Evolutionary conservation across 768 basidiomycete genomes (phyloP), one percentile per base, ranked within the genome.

Genomic region (Auriculariales sp.): DNA sequence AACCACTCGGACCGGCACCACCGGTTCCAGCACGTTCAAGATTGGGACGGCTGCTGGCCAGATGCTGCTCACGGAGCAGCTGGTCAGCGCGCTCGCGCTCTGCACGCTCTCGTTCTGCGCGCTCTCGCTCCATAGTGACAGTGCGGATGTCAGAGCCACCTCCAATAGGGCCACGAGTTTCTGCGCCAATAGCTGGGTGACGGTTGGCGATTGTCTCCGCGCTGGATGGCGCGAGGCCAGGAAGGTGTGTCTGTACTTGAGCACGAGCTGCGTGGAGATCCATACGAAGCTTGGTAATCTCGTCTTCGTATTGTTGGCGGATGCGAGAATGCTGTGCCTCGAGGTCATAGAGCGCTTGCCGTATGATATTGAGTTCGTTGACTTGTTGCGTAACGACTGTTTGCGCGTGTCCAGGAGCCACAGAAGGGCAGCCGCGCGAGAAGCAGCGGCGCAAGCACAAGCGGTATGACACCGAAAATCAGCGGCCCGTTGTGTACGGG

Each of bases 311-410:
- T 59, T 83, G 79, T 53, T 83, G 77, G 29, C 90, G 75, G 48
- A 90, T 79, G 70, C 92, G 89, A 54, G 73, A 74, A 56, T 98
- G 91, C 53, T 86, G 83, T 0, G 79, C 68, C 62, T 99, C 94
- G 49, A 99, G 80, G 55, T 97, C 91, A 60, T 92, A 93, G 10
- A 97, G 72, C 2, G 85, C 79, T 59, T 90, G 83, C 30, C 91
- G 78, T 58, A 99, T 91, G 60, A 83, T 79, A 56, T 83, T 86
- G 49, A 97, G 71, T 62, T 98, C 94, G 62, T 80, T 84, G 54
- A 97, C 81, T 65, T 98, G 94, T 25, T 72, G 71, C 3, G 75
- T 73, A 46, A 89, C 88, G 89, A n/a, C n/a, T n/a, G n/a, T n/a
- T n/a, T n/a, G n/a, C n/a, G n/a, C n/a, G n/a, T n/a, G n/a, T n/a